A percentile compares a stretch with the other conserved stretches of the same genome.
Evolutionary conservation across 2,329 filamentous ascomycete species (phyloP).

Genomic region (Sclerotinia minor): DNA sequence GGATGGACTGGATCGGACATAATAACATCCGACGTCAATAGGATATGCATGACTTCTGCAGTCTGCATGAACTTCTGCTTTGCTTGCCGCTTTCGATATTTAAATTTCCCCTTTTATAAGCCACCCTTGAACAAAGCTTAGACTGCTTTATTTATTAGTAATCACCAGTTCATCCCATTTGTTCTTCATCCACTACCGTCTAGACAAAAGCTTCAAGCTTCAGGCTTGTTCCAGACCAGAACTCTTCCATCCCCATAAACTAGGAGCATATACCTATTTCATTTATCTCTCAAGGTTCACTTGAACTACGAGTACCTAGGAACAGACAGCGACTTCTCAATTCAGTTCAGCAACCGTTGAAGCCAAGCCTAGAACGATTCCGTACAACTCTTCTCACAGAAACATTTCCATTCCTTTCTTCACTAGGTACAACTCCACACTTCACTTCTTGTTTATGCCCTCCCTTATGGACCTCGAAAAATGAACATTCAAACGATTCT

Average conservation of each 20-base stretch:
- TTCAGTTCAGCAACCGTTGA: neutral
- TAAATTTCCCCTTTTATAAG: neutral
- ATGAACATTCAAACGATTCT: neutral
- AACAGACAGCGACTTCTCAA: neutral
- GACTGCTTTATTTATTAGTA: neutral
- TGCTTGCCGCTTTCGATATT: constrained; percentile 1
- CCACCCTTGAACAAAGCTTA: neutral
- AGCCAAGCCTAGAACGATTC: neutral
- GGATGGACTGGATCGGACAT: neutral
- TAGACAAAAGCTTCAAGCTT: neutral
- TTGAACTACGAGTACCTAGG: neutral
- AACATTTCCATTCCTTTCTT: neutral
- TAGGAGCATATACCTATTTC: neutral
- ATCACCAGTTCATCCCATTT: constrained; percentile 5
- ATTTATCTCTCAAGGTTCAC: constrained; percentile 11
- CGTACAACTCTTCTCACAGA: neutral
- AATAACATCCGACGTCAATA: neutral
- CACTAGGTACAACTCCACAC: neutral
- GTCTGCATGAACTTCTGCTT: neutral
- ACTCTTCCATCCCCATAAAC: neutral
- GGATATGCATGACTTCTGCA: no score
- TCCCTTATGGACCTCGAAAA: neutral
- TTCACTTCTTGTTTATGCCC: neutral
- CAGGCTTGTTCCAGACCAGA: constrained; percentile 2
- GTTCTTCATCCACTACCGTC: constrained; percentile 3